Percentiles rank a stretch among this genome's conserved stretches.
Evolutionary conservation across 2,329 filamentous ascomycete genomes (phyloP).

Genomic region (Cyphellophora attinorum): DNA sequence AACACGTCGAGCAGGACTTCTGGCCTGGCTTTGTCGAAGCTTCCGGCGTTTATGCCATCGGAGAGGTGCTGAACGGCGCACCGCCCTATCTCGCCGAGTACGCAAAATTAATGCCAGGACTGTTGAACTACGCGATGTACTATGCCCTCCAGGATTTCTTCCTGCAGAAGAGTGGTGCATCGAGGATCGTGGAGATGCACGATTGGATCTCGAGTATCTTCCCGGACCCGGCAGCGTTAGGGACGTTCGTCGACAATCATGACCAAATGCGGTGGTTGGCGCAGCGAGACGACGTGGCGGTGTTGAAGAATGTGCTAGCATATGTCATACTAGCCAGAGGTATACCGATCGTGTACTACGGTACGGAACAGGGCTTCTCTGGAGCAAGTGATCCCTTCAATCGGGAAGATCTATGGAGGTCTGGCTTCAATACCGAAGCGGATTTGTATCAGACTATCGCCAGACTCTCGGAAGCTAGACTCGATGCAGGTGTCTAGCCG

Average conservation of each 20-base stretch:
- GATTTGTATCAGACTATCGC: not conserved
- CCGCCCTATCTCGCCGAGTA: conserved; percentile 30
- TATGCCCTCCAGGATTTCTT: conserved; percentile 26
- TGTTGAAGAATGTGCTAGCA: conserved; percentile 52
- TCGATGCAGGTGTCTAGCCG: not conserved
- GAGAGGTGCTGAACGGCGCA: conserved; percentile 34
- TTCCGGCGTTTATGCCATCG: conserved; percentile 35
- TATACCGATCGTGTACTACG: conserved; percentile 57
- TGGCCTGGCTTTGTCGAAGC: conserved; percentile 28
- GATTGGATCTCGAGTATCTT: conserved; percentile 24
- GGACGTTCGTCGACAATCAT: conserved; percentile 51
- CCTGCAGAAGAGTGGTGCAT: conserved; percentile 19
- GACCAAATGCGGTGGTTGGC: conserved; percentile 44
- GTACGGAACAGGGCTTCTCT: conserved; percentile 53
- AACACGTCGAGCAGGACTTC: conserved; percentile 35
- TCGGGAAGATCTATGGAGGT: conserved; percentile 49
- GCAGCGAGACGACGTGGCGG: conserved; percentile 36
- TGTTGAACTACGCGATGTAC: conserved; percentile 39
- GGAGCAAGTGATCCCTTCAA: conserved; percentile 39
- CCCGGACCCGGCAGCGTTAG: conserved; percentile 35
- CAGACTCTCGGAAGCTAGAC: not conserved
- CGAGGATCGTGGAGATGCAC: not conserved
- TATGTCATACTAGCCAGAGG: conserved; percentile 53
- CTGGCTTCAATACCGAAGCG: not conserved
- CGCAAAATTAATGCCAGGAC: conserved; percentile 32